Percentiles rank a stretch among this genome's conserved stretches.
phyloP scores from a whole-genome alignment of 192 early-diverging fungal species.

The Backusella tarrabulga region DNA sequence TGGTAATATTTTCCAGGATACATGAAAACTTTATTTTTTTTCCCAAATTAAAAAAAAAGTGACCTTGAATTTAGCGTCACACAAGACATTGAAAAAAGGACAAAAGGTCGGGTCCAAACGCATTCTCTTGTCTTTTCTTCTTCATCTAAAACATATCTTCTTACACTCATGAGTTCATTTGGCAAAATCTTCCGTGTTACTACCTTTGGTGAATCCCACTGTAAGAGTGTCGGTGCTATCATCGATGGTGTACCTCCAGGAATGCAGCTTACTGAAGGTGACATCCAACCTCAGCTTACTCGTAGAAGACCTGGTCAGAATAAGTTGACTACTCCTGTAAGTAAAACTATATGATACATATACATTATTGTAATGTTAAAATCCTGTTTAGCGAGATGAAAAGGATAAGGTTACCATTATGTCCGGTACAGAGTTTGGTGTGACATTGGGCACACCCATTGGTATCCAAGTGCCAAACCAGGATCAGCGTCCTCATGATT shows the following conservation, averaged over 20 bases:
- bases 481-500: constrained; percentile 96
- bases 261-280: constrained; percentile 81
- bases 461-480: constrained; percentile 88
- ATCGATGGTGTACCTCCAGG: constrained; percentile 95
- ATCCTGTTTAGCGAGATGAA: constrained; percentile 74
- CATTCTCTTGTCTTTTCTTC: not conserved
- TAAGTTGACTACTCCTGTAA: constrained; percentile 90
- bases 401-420: constrained; percentile 91
- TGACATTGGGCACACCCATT: constrained; percentile 93
- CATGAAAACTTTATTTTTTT: not conserved
- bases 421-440: constrained; percentile 90
- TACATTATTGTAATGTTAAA: not conserved
- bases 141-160: not conserved
- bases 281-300: constrained; percentile 92
- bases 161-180: constrained; percentile 71
- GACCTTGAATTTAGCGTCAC: not conserved
- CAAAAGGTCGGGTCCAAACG: not conserved
- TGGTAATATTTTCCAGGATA: not conserved
- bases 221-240: constrained; percentile 95
- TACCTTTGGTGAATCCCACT: constrained; percentile 98
- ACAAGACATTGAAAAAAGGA: not conserved
- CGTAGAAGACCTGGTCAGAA: constrained; percentile 93
- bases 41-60: not conserved
- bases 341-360: constrained; percentile 5
- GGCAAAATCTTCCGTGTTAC: constrained; percentile 83